phyloP scores from a whole-genome alignment of 768 basidiomycete genomes.

The Coprinopsis sp. region DNA sequence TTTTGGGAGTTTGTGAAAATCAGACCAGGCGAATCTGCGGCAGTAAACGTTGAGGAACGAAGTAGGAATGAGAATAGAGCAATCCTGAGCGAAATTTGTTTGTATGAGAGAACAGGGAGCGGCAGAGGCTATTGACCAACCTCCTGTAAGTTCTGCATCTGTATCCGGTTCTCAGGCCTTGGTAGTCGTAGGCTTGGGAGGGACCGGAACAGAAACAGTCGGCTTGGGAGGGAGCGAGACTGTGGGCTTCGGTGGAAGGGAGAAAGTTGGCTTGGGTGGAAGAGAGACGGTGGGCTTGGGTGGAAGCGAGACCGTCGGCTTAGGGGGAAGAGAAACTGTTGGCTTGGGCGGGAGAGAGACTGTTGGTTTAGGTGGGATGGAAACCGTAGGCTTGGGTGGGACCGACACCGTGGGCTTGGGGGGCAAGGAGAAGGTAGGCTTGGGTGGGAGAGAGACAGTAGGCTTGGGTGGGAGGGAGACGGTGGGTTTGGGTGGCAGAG shows the following conservation, averaged over 20 bases:
- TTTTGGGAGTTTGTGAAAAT: too few relatives aligned
- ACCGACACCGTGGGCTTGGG: not conserved
- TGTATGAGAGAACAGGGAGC: too few relatives aligned
- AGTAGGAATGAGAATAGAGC: too few relatives aligned
- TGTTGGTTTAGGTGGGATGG: not conserved
- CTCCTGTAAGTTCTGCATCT: too few relatives aligned
- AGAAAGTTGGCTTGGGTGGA: not conserved
- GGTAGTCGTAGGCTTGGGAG: too few relatives aligned
- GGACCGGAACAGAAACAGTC: not conserved
- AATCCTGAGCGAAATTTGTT: too few relatives aligned
- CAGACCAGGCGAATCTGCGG: too few relatives aligned
- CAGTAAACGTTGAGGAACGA: too few relatives aligned
- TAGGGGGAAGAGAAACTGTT: not conserved
- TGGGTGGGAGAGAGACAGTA: slow-evolving; percentile 1
- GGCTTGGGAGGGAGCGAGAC: not conserved
- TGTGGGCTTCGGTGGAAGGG: too few relatives aligned
- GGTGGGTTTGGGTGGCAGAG: not conserved
- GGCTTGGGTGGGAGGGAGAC: not conserved
- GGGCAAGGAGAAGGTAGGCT: not conserved
- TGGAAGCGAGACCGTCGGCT: not conserved
- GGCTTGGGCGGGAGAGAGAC: not conserved
- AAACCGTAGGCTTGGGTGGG: not conserved
- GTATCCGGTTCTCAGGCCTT: too few relatives aligned
- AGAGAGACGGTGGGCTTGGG: not conserved
- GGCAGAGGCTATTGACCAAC: too few relatives aligned